Base-by-base conservation (phyloP, 208 protist genomes). In the Leptomonas seymouri region DNA sequence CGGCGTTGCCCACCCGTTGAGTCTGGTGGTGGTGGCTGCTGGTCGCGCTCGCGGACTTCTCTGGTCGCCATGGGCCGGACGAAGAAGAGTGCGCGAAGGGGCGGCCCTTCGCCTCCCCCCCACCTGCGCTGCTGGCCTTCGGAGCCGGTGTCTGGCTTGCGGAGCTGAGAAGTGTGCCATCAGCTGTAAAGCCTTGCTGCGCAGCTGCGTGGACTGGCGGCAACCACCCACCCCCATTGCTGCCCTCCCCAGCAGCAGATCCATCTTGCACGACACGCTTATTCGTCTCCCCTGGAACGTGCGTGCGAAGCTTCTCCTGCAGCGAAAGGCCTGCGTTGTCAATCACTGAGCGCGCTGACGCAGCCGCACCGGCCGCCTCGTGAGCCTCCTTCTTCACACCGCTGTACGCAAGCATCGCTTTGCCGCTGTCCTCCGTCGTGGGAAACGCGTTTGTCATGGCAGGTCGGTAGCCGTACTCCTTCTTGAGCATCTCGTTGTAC, bases 401-500 rank as follows among this genome's bases (percentile, higher is more conserved):
- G 5, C 49, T 11, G n/a, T 53, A 28, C 72, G 72, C 36, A 71
- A 45, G 25, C 64, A 20, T 12, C 62, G 49, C 23, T 69, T 89
- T 91, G 23, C 78, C 80, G 76, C 88, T 88, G 67, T 87, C 85
- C 46, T 18, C 74, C 27, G 74, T 61, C 20, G 73, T 41, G 4
- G 70, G 49, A 25, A 79, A 62, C 9, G 74, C 61, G 55, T 78
- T 71, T 31, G 72, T 65, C 71, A 58, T 83, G 25, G 78, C 66
- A 50, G 84, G 83, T 31, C 78, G 74, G 78, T 92, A 94, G 21
- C 89, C 87, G 74, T 94, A 95, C 73, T 87, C 85, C 44, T 68
- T 80, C 48, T 82, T 80, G 15, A 97, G 76, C 46, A 74, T 71
- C 59, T 84, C 76, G 69, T 95, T 94, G 77, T 94, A 85, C 36